Evolutionary conservation across 2,329 filamentous ascomycete genomes (phyloP).

Genomic region (Fusarium cicatricum): DNA sequence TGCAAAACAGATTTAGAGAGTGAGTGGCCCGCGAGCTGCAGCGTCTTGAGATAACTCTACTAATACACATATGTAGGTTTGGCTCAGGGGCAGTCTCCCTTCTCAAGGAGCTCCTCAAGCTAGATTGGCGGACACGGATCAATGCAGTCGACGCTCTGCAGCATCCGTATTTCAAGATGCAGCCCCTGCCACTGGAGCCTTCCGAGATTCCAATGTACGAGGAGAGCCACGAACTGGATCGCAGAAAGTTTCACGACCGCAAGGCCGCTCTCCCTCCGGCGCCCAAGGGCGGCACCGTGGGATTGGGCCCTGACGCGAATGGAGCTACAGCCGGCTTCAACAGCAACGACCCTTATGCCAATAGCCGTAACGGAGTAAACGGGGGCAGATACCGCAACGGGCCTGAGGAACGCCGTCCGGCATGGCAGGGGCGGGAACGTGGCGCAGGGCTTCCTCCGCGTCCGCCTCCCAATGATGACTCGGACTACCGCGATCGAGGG

Average conservation of each 20-base stretch:
- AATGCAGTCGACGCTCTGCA: conserved; percentile 94
- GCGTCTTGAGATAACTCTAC: not conserved
- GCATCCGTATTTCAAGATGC: conserved; percentile 87
- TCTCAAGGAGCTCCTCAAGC: conserved; percentile 80
- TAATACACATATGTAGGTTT: conserved; percentile 55
- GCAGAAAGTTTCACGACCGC: conserved; percentile 87
- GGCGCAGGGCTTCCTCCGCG: conserved; percentile 59
- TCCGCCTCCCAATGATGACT: conserved; percentile 45
- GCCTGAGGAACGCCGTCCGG: conserved; percentile 58
- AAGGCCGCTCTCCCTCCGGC: conserved; percentile 87
- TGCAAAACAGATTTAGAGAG: conserved; percentile 79
- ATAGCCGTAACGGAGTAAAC: conserved; percentile 57
- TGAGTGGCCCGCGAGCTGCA: conserved; percentile 47
- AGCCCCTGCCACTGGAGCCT: conserved; percentile 80
- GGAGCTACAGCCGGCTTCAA: conserved; percentile 57
- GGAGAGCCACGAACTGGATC: conserved; percentile 96
- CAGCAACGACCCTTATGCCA: conserved; percentile 59
- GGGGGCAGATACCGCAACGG: conserved; percentile 54
- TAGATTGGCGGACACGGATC: conserved; percentile 88
- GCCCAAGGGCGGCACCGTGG: conserved; percentile 89
- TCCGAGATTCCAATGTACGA: conserved; percentile 91
- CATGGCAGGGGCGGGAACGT: conserved; percentile 61
- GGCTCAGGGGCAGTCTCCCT: conserved; percentile 79
- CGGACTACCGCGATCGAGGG: conserved; percentile 51
- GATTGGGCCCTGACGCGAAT: conserved; percentile 69